Evolutionary conservation across 148 eudicot genomes (phyloP), one percentile per base, ranked within the genome.

Genomic region (Polygonum maritimum): DNA sequence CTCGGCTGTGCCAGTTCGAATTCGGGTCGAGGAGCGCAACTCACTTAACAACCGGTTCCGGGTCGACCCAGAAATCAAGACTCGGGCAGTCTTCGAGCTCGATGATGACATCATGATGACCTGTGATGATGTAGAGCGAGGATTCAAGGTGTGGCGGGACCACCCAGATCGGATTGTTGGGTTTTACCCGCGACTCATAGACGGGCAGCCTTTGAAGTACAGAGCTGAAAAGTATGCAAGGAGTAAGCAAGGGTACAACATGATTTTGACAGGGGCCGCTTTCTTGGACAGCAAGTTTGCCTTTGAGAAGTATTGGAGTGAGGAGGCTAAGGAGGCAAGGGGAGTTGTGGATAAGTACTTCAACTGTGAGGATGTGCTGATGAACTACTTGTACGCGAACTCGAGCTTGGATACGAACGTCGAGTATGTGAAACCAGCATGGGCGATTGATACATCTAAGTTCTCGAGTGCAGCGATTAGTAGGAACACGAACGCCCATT

Each of bases 101-200:
- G 99, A 95, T 19, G 99, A 95, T 75, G 99, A 95, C 65, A 92
- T 95, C 48, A 89, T 95, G 91, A 95, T 95, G 99, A 81, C 86
- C 1, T 95, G 99, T 73, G 85, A 95, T 49, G 96, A 95, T 63
- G 69, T 95, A 5, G 99, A 95, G 77, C 86, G 97, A 13, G 99
- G 99, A 14, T 95, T 95, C 67, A 85, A 80, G 76, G 94, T 92
- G 39, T 95, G 99, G 99, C 80, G 99, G 18, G 89, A 88, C 77
- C 87, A 92, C 77, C 99, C 99, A 0, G 92, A 90, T 48, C 80
- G 90, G 65, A 86, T 95, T 0, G 99, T 95, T 13, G 99, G 99
- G 51, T 95, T 92, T 75, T 95, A 95, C 78, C 99, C 99, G 5
- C 85, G 99, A 57, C 86, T 89, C 12, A 78, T 80, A 0, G 76